Conservation (phyloP, 495 filamentous ascomycete species). For the Podospora fimiseda region DNA sequence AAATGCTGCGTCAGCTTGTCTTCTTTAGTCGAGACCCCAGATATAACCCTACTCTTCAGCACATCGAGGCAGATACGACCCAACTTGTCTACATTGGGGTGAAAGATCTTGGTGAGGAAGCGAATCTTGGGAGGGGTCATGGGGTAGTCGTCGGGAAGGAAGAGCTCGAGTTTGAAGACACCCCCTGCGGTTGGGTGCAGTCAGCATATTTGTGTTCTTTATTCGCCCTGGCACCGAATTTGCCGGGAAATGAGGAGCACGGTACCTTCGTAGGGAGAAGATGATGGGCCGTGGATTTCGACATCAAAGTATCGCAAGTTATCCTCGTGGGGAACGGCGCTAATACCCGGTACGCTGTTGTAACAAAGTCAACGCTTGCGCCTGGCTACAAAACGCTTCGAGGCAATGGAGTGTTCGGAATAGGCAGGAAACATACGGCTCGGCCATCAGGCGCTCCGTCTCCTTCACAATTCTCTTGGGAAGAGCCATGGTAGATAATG, state of each 20-base stretch:
- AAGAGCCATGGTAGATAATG: constrained; percentile 53
- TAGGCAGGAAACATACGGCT: constrained; percentile 65
- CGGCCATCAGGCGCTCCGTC: constrained; percentile 92
- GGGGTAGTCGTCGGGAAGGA: constrained; percentile 98
- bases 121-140: constrained; percentile 99
- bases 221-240: too few relatives aligned
- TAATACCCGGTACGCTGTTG: constrained; percentile 86
- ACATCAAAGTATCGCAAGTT: constrained; percentile 98
- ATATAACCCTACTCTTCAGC: constrained; percentile 82
- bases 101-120: constrained; percentile 98
- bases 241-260: not conserved
- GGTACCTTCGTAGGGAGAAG: constrained; percentile 80
- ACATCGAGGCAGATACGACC: constrained; percentile 97
- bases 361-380: constrained; percentile 15
- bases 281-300: constrained; percentile 86
- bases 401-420: too few relatives aligned
- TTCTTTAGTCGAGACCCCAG: too few relatives aligned
- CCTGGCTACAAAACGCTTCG: too few relatives aligned
- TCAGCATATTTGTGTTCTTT: too few relatives aligned
- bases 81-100: constrained; percentile 97
- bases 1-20: not conserved
- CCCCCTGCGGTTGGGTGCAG: constrained; percentile 54
- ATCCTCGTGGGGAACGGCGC: constrained; percentile 94
- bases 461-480: constrained; percentile 98
- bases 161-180: constrained; percentile 94